These are phyloP conservation scores for Pythium plurisporium DNA, from an alignment of 352 stramenopile genomes.

Conservation along the genomic window DNA sequence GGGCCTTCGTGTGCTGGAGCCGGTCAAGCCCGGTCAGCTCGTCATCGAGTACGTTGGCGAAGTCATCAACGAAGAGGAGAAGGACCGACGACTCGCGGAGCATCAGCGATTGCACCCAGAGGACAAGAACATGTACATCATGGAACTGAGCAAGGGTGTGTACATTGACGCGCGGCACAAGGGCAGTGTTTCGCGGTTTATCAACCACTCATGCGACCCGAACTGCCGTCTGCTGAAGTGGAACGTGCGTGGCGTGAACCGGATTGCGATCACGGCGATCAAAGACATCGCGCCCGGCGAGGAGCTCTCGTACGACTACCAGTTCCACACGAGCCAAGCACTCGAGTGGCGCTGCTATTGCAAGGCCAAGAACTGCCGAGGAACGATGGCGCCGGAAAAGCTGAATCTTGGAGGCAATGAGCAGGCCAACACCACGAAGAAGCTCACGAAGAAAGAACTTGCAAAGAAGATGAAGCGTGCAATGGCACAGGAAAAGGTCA, in stretches of 20 bases:
- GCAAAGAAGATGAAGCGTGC: constrained; percentile 63
- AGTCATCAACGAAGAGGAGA: constrained; percentile 93
- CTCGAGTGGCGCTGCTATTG: constrained; percentile 88
- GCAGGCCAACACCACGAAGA: constrained; percentile 32
- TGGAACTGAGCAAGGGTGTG: constrained; percentile 88
- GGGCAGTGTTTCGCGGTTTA: constrained; percentile 94
- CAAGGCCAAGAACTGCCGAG: constrained; percentile 71
- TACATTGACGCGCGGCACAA: constrained; percentile 95
- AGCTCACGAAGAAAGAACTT: constrained; percentile 80
- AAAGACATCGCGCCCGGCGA: constrained; percentile 86
- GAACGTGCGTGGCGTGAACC: constrained; percentile 90
- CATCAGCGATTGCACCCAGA: constrained; percentile 86
- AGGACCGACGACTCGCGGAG: constrained; percentile 79
- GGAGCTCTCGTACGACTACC: constrained; percentile 95
- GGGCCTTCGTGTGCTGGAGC: constrained; percentile 80
- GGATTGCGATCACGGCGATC: constrained; percentile 90
- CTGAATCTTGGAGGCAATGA: constrained; percentile 40
- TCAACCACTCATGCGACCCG: constrained; percentile 96
- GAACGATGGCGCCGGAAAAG: constrained; percentile 84
- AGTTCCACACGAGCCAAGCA: constrained; percentile 88
- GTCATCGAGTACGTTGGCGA: constrained; percentile 95
- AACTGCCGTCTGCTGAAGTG: constrained; percentile 95
- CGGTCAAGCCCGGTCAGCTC: constrained; percentile 79
- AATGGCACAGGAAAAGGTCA: constrained; percentile 59
- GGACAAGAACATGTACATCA: constrained; percentile 97